Conservation (phyloP, 257 asterid genomes). For the Cynanchum wilfordii region DNA sequence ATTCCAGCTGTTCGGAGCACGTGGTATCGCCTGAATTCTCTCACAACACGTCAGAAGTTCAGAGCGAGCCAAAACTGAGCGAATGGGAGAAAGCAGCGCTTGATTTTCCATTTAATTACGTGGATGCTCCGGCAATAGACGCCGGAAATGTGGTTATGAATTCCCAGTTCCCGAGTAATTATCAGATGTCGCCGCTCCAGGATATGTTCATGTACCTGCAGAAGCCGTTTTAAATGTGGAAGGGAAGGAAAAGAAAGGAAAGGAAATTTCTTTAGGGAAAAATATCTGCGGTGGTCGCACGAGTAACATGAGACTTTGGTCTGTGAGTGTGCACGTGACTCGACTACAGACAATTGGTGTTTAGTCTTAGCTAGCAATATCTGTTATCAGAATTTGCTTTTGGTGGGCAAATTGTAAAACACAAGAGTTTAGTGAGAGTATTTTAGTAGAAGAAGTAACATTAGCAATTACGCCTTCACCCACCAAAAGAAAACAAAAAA, state of each 20-base stretch:
- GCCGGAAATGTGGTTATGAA: constrained; percentile 24
- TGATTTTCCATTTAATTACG: constrained; percentile 47
- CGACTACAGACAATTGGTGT: not conserved
- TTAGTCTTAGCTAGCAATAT: not conserved
- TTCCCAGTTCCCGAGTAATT: constrained; percentile 36
- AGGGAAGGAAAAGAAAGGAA: no score
- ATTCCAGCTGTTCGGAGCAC: constrained; percentile 80
- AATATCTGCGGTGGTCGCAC: not conserved
- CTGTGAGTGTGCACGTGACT: constrained; percentile 26
- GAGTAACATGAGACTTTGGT: constrained; percentile 28
- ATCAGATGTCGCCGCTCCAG: constrained; percentile 52
- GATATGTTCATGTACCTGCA: constrained; percentile 54
- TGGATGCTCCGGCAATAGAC: constrained; percentile 32
- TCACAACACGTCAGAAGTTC: constrained; percentile 49
- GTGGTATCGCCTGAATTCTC: constrained; percentile 62
- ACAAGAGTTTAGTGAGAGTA: no score
- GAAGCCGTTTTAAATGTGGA: constrained; percentile 47
- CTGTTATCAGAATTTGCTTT: not conserved
- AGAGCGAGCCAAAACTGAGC: constrained; percentile 54
- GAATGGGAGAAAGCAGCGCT: constrained; percentile 58
- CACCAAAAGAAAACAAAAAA: not conserved
- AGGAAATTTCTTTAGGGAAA: not conserved
- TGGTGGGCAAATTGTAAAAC: not conserved
- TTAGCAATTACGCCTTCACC: not conserved
- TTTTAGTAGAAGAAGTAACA: not conserved